Conservation (phyloP, 1,139 yeast genomes). For the Lodderomyces elongisporus region DNA sequence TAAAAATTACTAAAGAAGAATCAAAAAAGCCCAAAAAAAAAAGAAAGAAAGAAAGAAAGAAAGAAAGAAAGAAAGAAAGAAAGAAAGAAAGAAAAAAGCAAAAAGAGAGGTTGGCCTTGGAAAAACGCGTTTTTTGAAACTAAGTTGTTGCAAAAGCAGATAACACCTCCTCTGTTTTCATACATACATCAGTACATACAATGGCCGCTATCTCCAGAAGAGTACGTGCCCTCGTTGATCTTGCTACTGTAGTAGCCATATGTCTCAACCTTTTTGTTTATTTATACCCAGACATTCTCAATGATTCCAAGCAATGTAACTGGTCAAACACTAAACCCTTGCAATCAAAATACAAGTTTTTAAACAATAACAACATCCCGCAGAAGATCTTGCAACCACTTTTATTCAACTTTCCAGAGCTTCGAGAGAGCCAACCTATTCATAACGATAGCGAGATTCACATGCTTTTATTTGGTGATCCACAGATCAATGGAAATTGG, state of each 20-base stretch:
- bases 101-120: too few relatives aligned
- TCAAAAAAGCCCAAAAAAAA: neutral
- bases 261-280: constrained; percentile 42
- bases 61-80: too few relatives aligned
- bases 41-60: constrained; percentile 1
- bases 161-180: too few relatives aligned
- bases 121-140: too few relatives aligned
- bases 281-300: constrained; percentile 65
- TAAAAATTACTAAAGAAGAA: neutral
- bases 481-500: constrained; percentile 90
- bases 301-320: constrained; percentile 46
- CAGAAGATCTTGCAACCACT: constrained; percentile 20
- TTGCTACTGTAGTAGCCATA: constrained; percentile 10
- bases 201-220: constrained; percentile 8
- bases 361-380: constrained; percentile 22
- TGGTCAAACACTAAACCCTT: constrained; percentile 35
- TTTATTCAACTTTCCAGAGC: constrained; percentile 27
- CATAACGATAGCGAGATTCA: constrained; percentile 51
- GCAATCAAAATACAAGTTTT: constrained; percentile 14
- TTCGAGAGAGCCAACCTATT: constrained; percentile 2
- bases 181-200: constrained; percentile 3
- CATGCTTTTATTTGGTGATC: constrained; percentile 86
- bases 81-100: too few relatives aligned
- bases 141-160: too few relatives aligned
- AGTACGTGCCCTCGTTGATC: constrained; percentile 8